Percentiles rank a stretch among this genome's conserved stretches.
Conservation (phyloP, 2,329 filamentous ascomycete species). For the Fusarium solani-melongenae region DNA sequence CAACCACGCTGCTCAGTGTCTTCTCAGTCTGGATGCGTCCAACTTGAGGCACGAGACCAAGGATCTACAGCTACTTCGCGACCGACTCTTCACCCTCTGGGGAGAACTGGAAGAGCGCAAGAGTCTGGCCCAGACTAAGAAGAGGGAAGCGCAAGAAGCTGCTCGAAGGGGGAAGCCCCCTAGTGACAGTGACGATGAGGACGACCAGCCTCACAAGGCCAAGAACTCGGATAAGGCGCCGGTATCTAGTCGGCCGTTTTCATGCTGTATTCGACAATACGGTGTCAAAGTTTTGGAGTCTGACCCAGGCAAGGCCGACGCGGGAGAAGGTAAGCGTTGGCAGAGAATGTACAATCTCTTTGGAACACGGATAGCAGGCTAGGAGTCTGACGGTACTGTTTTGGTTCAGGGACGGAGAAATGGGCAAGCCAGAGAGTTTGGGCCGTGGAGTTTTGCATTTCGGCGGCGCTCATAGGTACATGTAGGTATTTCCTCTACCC, state of each 20-base stretch:
- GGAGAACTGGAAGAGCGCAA: slow-evolving; percentile 84
- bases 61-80: slow-evolving; percentile 65
- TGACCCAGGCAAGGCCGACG: slow-evolving; percentile 57
- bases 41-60: slow-evolving; percentile 65
- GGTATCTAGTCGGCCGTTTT: slow-evolving; percentile 69
- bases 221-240: neutral
- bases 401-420: neutral
- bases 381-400: neutral
- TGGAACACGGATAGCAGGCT: slow-evolving; percentile 66
- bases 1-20: slow-evolving; percentile 62
- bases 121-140: slow-evolving; percentile 47
- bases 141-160: slow-evolving; percentile 38
- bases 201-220: slow-evolving; percentile 15
- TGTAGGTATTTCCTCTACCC: neutral
- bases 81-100: slow-evolving; percentile 84
- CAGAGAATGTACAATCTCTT: slow-evolving; percentile 73
- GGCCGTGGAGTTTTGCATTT: neutral
- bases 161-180: slow-evolving; percentile 48
- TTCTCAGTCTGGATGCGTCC: slow-evolving; percentile 60
- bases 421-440: neutral
- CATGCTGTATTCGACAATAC: slow-evolving; percentile 78
- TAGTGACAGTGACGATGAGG: slow-evolving; percentile 53
- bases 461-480: neutral
- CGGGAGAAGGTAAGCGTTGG: slow-evolving; percentile 64
- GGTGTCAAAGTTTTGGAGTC: slow-evolving; percentile 62